Base-by-base conservation (phyloP, 371 early-diverging fungal species). In the Enterospora canceri region DNA sequence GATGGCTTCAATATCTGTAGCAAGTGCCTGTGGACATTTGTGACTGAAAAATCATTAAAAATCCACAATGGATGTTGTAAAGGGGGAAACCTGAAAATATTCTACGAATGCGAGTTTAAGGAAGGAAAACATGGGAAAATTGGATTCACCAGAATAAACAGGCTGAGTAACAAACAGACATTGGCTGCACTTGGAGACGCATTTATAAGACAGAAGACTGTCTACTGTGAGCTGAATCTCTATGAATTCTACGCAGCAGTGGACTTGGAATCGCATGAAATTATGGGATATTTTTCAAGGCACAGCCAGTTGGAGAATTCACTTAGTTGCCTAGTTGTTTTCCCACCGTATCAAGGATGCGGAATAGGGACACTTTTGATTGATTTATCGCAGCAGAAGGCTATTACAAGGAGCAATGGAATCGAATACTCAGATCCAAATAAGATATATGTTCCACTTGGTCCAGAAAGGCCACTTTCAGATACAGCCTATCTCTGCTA, bases 381-480 rank as follows among this genome's bases (percentile, higher is more conserved):
- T 19, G 80, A 80, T 63, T 67, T 76, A 1, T 76, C 76, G 46
- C 53, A 51, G 53, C 15, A 51, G 5, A 4, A 8, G 4, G 26
- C 21, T 4, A 4, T 21, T 15, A 28, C 12, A n/a, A 47, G 5
- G n/a, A 30, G n/a, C n/a, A 46, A 15, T 4, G 29, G 12, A n/a
- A 46, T 46, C 48, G 56, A 47, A 21, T 61, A 51, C 18, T 4
- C 60, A 12, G 15, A 30, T 3, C 16, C 8, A 15, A 3, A 29
- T 24, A 24, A 51, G 23, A 3, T 29, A 16, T 28, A 23, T 32
- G 33, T 15, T 21, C 46, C 33, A 8, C 70, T 67, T 40, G 70
- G 71, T 15, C 78, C 78, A 54, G 80, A 80, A 68, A 68, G 71
- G 58, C 80, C 80, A 32, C 58, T 78, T 15, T 67, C 70, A 32